Conservation (phyloP, 2,329 filamentous ascomycete species). For the Stachybotrys chlorohalonatus region DNA sequence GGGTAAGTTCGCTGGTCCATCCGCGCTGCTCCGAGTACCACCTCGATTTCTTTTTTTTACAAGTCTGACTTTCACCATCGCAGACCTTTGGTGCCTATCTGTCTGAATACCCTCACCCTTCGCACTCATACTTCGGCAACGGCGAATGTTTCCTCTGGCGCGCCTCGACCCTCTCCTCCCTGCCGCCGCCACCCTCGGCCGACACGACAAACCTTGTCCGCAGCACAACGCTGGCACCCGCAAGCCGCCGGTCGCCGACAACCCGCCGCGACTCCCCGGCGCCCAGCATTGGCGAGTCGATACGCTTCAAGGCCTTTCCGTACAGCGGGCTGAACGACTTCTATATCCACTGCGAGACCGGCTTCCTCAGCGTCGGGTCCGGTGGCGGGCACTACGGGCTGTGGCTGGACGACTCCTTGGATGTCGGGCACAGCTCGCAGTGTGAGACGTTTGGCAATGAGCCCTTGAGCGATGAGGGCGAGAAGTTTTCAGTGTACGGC, state of each 20-base stretch:
- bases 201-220: slow-evolving; percentile 39
- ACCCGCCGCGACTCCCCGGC: slow-evolving; percentile 7
- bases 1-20: slow-evolving; percentile 41
- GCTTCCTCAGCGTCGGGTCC: slow-evolving; percentile 79
- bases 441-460: slow-evolving; percentile 95
- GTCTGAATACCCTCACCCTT: slow-evolving; percentile 75
- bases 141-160: slow-evolving; percentile 80
- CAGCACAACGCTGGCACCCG: slow-evolving; percentile 25
- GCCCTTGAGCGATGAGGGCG: slow-evolving; percentile 82
- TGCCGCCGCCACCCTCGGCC: slow-evolving; percentile 41
- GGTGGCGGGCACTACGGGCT: slow-evolving; percentile 85
- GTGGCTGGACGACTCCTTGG: slow-evolving; percentile 82
- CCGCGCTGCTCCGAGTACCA: too few relatives aligned
- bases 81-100: slow-evolving; percentile 89
- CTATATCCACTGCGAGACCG: slow-evolving; percentile 83
- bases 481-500: slow-evolving; percentile 83
- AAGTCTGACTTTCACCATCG: background rate
- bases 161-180: slow-evolving; percentile 47
- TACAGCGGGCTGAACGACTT: slow-evolving; percentile 96
- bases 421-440: slow-evolving; percentile 71
- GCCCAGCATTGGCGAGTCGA: slow-evolving; percentile 56
- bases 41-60: background rate
- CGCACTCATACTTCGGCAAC: slow-evolving; percentile 83
- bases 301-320: slow-evolving; percentile 94
- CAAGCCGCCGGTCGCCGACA: slow-evolving; percentile 13